Base-by-base conservation (phyloP, 208 protist species). In the Balamuthia mandrillaris region DNA sequence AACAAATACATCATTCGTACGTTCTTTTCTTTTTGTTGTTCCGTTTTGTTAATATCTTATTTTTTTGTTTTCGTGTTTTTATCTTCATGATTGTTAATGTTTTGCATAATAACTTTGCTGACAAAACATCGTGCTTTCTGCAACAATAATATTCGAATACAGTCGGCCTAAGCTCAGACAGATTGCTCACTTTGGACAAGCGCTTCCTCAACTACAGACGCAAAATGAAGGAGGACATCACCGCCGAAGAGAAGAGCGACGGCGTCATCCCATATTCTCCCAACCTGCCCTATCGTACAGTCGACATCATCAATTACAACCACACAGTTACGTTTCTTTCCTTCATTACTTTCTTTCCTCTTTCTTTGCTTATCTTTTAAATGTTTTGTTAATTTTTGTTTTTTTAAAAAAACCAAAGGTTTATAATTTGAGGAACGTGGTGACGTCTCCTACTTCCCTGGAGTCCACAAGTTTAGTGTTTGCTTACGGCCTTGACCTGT, bases 401-500 rank as follows among this genome's bases (percentile, higher is more conserved):
- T 56, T 56, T 18, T 56, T 56, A 16, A 39, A 6, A 75, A 7
- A 81, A 27, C 44, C 63, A 68, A 10, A 87, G 44, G 74, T 91
- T 3, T 10, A 16, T 21, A 33, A 35, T 14, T 31, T 89, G 27
- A 49, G 56, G 10, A 49, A 31, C 1, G 87, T 91, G 18, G 39
- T 35, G 16, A 87, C 85, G 16, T 44, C 33, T 18, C 58, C 81
- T 16, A 84, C 88, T 27, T 49, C 39, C 54, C 45, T 89, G 44
- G 88, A 91, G 63, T 91, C 88, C 35, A 91, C 88, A 1, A 82
- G 74, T 4, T 6, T 89, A 0, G 9, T 91, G 29, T 84, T 91
- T n/a, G 12, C 88, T 0, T 63, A 16, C 29, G 88, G 88, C 47
- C 7, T 88, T 5, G 88, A 91, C 78, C 7, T 91, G 5, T 91